phyloP scores from a whole-genome alignment of 2,329 filamentous ascomycete species.

The Sphaerulina musiva region DNA sequence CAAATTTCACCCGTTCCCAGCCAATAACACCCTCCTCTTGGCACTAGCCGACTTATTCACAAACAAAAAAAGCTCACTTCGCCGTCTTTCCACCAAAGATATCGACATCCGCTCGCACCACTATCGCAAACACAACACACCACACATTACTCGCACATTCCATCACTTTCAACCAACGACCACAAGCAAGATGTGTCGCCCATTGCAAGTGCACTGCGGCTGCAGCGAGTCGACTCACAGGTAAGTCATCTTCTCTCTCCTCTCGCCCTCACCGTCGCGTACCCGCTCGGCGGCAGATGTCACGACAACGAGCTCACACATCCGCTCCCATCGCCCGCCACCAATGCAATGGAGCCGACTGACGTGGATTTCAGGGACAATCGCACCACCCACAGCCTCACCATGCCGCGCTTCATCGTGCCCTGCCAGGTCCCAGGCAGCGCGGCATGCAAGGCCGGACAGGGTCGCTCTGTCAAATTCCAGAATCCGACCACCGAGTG shows the following conservation, averaged over 20 bases:
- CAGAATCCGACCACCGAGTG: conserved; percentile 8
- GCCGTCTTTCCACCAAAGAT: not conserved
- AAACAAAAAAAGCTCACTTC: not conserved
- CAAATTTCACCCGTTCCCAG: not conserved
- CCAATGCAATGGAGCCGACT: conserved; percentile 3
- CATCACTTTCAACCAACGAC: not conserved
- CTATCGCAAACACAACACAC: not conserved
- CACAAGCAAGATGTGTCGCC: not conserved
- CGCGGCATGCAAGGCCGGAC: conserved; percentile 2
- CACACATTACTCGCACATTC: not conserved
- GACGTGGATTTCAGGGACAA: not conserved
- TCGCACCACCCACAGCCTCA: not conserved
- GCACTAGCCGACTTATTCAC: not conserved
- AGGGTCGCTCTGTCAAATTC: not conserved
- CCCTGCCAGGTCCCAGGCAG: conserved; percentile 1
- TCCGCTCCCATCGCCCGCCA: not conserved
- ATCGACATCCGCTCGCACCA: not conserved
- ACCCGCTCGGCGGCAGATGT: not conserved
- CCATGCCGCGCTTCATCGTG: not conserved
- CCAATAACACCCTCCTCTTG: not conserved
- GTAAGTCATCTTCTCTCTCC: not conserved
- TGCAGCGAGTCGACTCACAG: not conserved
- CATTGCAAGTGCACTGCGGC: not conserved
- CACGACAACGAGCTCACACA: not conserved
- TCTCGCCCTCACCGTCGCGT: not conserved